These are phyloP conservation scores for Agrocybe praecox DNA, from an alignment of 768 basidiomycete genomes.

Conservation along the genomic window DNA sequence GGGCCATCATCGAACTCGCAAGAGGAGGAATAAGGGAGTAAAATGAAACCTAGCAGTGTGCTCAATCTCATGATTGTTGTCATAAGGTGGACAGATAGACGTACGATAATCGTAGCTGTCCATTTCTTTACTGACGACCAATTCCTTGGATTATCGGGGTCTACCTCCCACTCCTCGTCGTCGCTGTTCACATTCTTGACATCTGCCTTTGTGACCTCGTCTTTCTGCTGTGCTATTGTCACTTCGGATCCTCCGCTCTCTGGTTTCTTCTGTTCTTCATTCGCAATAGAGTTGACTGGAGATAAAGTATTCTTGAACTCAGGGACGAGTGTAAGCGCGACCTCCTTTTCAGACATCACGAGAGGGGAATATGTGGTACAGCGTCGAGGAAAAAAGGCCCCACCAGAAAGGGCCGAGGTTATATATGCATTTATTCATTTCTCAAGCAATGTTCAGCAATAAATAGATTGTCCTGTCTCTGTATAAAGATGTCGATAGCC, in stretches of 20 bases:
- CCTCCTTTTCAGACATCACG: background rate
- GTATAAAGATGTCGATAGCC: background rate
- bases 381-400: background rate
- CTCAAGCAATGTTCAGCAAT: background rate
- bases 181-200: background rate
- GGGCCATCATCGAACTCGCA: constrained; percentile 6
- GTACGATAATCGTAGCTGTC: constrained; percentile 1
- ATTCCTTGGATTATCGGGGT: constrained; percentile 5
- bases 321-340: background rate
- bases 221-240: background rate
- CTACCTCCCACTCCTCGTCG: constrained; percentile 3
- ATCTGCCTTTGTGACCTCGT: background rate
- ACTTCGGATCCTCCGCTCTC: background rate
- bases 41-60: background rate
- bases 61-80: background rate
- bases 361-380: background rate
- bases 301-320: background rate
- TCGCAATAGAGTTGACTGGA: constrained; percentile 1
- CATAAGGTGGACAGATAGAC: background rate
- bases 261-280: background rate
- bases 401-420: background rate
- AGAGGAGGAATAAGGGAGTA: constrained; percentile 3
- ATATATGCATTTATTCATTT: background rate
- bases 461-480: background rate
- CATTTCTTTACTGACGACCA: constrained; percentile 1